phyloP scores from a whole-genome alignment of 2,329 filamentous ascomycete species.

The Claviceps sp. region DNA sequence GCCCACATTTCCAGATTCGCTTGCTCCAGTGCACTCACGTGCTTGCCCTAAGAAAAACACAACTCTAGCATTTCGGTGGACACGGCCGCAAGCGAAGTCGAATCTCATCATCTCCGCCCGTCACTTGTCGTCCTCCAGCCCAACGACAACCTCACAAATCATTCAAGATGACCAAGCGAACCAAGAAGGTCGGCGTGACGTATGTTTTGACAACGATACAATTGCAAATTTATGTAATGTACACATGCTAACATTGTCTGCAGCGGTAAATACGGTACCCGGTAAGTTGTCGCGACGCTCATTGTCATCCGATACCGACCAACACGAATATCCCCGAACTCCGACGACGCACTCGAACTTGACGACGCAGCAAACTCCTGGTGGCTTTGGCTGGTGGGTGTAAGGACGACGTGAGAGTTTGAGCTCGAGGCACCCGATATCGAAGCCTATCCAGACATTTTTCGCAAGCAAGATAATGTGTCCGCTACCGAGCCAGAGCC shows the following conservation, averaged over 20 bases:
- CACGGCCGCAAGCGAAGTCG: conserved; percentile 17
- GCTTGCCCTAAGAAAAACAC: conserved; percentile 30
- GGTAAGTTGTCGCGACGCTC: conserved; percentile 42
- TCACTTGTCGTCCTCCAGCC: conserved; percentile 20
- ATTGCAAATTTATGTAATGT: conserved; percentile 2
- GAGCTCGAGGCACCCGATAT: too few relatives aligned
- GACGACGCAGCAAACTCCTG: not conserved
- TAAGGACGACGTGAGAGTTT: not conserved
- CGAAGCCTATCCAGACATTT: not conserved
- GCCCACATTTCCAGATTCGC: conserved; percentile 8
- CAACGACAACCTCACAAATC: conserved; percentile 23
- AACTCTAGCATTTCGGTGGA: conserved; percentile 23
- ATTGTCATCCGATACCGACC: not conserved
- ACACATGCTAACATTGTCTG: conserved; percentile 16
- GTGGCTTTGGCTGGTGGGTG: not conserved
- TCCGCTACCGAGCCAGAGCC: not conserved
- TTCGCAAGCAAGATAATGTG: not conserved
- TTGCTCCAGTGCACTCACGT: conserved; percentile 20
- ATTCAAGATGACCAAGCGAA: conserved; percentile 85
- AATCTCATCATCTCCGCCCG: conserved; percentile 18
- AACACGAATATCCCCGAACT: not conserved
- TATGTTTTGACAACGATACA: conserved; percentile 17
- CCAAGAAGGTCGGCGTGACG: conserved; percentile 95
- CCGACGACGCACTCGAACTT: conserved; percentile 2
- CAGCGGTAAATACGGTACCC: conserved; percentile 83